These are phyloP conservation scores for Pseudogymnoascus destructans DNA, from an alignment of 2,329 filamentous ascomycete species.

Conservation along the genomic window DNA sequence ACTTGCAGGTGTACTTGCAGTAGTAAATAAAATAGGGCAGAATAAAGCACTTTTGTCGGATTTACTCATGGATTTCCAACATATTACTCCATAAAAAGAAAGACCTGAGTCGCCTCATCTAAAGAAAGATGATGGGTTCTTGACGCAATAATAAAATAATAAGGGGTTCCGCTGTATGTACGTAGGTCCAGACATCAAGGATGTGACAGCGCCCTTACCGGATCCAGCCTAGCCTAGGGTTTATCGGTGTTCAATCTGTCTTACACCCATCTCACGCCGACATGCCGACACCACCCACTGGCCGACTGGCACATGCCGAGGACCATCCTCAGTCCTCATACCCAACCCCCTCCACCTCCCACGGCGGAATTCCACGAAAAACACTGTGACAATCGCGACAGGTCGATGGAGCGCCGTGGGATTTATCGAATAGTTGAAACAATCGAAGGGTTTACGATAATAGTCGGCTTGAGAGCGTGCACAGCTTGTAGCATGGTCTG, in stretches of 20 bases:
- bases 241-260: not conserved
- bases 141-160: constrained; percentile 5
- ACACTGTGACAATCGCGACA: not conserved
- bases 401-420: not conserved
- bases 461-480: not conserved
- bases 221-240: not conserved
- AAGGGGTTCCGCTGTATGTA: not conserved
- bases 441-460: not conserved
- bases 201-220: not conserved
- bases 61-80: not conserved
- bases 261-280: not conserved
- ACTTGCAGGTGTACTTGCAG: no score
- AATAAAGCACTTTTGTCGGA: not conserved
- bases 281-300: not conserved
- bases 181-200: not conserved
- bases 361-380: constrained; percentile 1
- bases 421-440: not conserved
- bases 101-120: not conserved
- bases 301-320: constrained; percentile 3
- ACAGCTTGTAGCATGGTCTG: not conserved
- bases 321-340: constrained; percentile 2
- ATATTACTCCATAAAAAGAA: not conserved
- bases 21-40: not conserved
- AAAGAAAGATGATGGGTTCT: not conserved
- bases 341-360: not conserved